phyloP scores from a whole-genome alignment of 2,329 filamentous ascomycete species.

The Fusarium scirpi region DNA sequence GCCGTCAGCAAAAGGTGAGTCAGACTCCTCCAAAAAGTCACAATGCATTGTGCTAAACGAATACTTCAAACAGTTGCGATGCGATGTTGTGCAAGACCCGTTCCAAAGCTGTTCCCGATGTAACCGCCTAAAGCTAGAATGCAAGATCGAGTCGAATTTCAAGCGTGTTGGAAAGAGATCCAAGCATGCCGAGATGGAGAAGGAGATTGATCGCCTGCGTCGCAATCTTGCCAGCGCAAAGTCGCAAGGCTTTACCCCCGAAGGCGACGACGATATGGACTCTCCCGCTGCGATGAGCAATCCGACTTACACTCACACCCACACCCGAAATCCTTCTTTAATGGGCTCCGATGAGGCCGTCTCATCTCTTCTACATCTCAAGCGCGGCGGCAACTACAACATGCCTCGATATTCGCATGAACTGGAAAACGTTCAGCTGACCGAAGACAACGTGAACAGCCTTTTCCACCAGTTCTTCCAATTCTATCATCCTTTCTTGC shows the following conservation, averaged over 20 bases:
- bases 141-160: constrained; percentile 90
- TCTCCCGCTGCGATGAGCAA: constrained; percentile 67
- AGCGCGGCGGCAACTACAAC: constrained; percentile 72
- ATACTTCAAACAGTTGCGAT: constrained; percentile 71
- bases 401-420: constrained; percentile 70
- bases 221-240: constrained; percentile 71
- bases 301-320: constrained; percentile 69
- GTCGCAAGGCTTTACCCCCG: constrained; percentile 67
- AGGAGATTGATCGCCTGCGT: constrained; percentile 78
- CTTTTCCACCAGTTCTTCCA: constrained; percentile 82
- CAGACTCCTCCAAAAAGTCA: constrained; percentile 12
- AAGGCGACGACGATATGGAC: constrained; percentile 68
- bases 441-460: constrained; percentile 70
- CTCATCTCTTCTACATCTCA: constrained; percentile 73
- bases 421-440: constrained; percentile 73
- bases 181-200: constrained; percentile 88
- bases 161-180: constrained; percentile 85
- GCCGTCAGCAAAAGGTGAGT: constrained; percentile 85
- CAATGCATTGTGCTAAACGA: constrained; percentile 15
- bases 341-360: constrained; percentile 78
- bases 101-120: constrained; percentile 83
- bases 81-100: constrained; percentile 85
- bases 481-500: constrained; percentile 81
- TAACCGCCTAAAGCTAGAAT: constrained; percentile 81
- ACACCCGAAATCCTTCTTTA: constrained; percentile 71